Base-by-base conservation (phyloP, 176 grass and related monocot genomes). In the Olyra latifolia region DNA sequence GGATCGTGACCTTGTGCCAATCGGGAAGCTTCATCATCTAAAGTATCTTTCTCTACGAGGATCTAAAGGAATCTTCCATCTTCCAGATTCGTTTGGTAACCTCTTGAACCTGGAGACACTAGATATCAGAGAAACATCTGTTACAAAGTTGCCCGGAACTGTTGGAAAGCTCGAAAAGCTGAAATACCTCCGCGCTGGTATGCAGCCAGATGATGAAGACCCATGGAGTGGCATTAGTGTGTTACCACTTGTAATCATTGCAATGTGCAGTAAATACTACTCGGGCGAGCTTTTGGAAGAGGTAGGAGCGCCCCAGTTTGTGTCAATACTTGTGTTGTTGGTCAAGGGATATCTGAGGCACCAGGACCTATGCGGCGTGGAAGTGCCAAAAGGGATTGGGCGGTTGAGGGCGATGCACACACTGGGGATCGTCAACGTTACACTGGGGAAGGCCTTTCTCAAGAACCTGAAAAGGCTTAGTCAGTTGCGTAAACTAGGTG, bases 21-120 rank as follows among this genome's bases (percentile, higher is more conserved):
- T 86, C 1, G 35, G 66, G 1, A 69, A 86, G 14, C 66, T 86
- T 25, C 22, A 1, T 28, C 83, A 77, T 8, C 62, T 90, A 7
- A 86, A 67, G 45, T 83, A 68, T 9, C 44, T 90, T 3, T 84
- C 72, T 73, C 66, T 86, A 1, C 22, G 78, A 14, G 1, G 39
- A 15, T 14, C 22, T 12, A 0, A 0, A 4, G 1, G 0, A 7
- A 11, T 81, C 11, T 22, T 11, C 1, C 11, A 41, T 64, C 69
- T 83, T 8, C 58, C 80, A 6, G 0, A 3, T 41, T 62, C 30
- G 7, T 7, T 82, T 42, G 45, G 45, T 52, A 42, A 63, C 12
- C 4, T 64, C 4, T 40, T 0, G 3, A 16, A 62, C 14, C 44
- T 83, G 0, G 80, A 74, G 44, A 74, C 58, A 54, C 15, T 74